phyloP scores from a whole-genome alignment of 495 filamentous ascomycete species.

The Lasiosphaeris hirsuta region DNA sequence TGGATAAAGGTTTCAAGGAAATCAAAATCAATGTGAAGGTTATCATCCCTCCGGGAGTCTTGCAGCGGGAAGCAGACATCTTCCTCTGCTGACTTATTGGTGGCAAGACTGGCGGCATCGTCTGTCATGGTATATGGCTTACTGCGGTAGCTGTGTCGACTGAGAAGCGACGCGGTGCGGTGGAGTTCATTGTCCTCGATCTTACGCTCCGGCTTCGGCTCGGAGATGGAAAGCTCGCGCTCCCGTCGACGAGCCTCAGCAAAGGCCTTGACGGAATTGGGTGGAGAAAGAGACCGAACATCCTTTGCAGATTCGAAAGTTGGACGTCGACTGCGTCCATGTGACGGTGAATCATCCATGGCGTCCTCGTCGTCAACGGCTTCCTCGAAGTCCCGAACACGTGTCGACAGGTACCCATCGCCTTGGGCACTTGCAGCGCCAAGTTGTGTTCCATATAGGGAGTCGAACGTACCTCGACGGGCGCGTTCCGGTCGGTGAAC shows the following conservation, averaged over 20 bases:
- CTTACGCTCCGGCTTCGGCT: conserved; percentile 34
- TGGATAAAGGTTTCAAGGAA: conserved; percentile 78
- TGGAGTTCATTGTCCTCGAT: conserved; percentile 60
- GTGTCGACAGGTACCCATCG: conserved; percentile 29
- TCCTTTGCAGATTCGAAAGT: conserved; percentile 44
- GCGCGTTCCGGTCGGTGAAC: conserved; percentile 53
- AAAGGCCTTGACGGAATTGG: conserved; percentile 97
- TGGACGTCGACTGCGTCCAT: conserved; percentile 42
- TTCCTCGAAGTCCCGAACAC: conserved; percentile 62
- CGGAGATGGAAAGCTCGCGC: conserved; percentile 51
- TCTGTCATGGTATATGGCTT: conserved; percentile 42
- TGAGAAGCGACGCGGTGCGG: conserved; percentile 67
- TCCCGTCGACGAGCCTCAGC: conserved; percentile 68
- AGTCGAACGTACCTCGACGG: conserved; percentile 56
- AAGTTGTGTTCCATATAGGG: conserved; percentile 46
- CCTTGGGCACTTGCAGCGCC: conserved; percentile 29
- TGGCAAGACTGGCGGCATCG: conserved; percentile 47
- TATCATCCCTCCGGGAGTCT: conserved; percentile 42
- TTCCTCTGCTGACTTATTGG: conserved; percentile 62
- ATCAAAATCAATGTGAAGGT: conserved; percentile 74
- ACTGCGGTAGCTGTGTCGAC: conserved; percentile 52
- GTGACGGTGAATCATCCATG: conserved; percentile 34
- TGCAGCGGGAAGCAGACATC: conserved; percentile 80
- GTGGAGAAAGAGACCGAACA: conserved; percentile 73
- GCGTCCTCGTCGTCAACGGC: conserved; percentile 79